Base-by-base conservation (phyloP, 495 filamentous ascomycete species). In the Aspergillus panamensis region DNA sequence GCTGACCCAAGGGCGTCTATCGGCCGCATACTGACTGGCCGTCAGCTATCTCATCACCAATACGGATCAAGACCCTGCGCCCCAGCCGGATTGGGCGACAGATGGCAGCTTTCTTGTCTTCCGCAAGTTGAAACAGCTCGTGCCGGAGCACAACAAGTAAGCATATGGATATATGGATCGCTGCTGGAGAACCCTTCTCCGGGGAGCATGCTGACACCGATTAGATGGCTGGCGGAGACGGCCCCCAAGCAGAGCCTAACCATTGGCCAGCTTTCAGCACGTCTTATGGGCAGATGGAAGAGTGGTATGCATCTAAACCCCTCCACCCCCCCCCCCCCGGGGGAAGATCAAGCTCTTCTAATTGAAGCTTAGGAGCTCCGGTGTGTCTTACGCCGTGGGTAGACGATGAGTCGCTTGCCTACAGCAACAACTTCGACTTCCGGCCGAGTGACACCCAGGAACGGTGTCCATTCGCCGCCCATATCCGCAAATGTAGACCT, bases 51-150 rank as follows among this genome's bases (percentile, higher is more conserved):
- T 30, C 10, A 53, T 59, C 32, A 31, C 50, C 43, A 40, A 42
- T 30, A 33, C 32, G 13, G 19, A 40, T 1, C 14, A 43, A 32
- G 57, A 51, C 19, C 50, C 43, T 1, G 49, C 35, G 5, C 35
- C 35, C 0, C 35, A 39, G 35, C 70, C 66, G 6, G 25, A 44
- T 21, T 75, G 73, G 73, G 66, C 69, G 20, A 57, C 47, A n/a
- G 64, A 75, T 17, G 69, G 73, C 37, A 73, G 67, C 57, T 75
- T 68, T 48, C 58, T 75, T n/a, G 73, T 67, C 14, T 69, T 74
- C 56, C 73, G 71, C 32, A 59, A 75, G 29, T 48, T 75, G 7
- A 57, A 73, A 13, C 65, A 75, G 39, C 50, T 66, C 0, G 71
- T 75, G 13, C 65, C 66, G 3, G 67, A 69, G 25, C 73, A 70